Evolutionary conservation across 1,284 basidiomycete species (phyloP).

Genomic region (Thelephora terrestris): DNA sequence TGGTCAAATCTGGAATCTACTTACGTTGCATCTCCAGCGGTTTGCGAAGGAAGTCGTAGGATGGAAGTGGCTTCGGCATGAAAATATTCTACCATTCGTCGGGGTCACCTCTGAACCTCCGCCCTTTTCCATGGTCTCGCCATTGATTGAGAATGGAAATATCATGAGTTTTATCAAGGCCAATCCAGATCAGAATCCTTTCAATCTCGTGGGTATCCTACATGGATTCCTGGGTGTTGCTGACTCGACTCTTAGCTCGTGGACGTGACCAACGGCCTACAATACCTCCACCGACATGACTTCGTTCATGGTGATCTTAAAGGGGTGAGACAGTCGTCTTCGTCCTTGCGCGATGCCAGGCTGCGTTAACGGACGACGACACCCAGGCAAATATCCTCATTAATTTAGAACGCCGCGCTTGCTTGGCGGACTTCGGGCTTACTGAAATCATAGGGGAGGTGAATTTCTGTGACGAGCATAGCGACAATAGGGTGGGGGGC

Average conservation of each 20-base stretch:
- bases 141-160: not conserved
- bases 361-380: not conserved
- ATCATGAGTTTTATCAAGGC: constrained; percentile 3
- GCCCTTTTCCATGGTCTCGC: not conserved
- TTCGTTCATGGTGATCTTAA: constrained; percentile 7
- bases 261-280: constrained; percentile 2
- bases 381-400: constrained; percentile 5
- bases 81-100: not conserved
- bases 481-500: not conserved
- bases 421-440: constrained; percentile 6
- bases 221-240: too few relatives aligned
- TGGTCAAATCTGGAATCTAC: too few relatives aligned
- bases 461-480: constrained; percentile 1
- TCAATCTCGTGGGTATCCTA: constrained; percentile 2
- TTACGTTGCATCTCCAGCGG: not conserved
- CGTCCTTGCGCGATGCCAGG: not conserved
- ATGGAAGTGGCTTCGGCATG: not conserved
- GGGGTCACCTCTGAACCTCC: not conserved
- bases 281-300: constrained; percentile 2
- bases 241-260: not conserved
- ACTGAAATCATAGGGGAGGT: constrained; percentile 1
- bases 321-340: not conserved
- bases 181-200: constrained; percentile 3
- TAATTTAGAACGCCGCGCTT: constrained; percentile 1
- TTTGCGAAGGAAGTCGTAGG: not conserved